Percentiles rank a stretch among this genome's conserved stretches.
Conservation (phyloP, 192 early-diverging fungal species). For the Pilaira anomala region DNA sequence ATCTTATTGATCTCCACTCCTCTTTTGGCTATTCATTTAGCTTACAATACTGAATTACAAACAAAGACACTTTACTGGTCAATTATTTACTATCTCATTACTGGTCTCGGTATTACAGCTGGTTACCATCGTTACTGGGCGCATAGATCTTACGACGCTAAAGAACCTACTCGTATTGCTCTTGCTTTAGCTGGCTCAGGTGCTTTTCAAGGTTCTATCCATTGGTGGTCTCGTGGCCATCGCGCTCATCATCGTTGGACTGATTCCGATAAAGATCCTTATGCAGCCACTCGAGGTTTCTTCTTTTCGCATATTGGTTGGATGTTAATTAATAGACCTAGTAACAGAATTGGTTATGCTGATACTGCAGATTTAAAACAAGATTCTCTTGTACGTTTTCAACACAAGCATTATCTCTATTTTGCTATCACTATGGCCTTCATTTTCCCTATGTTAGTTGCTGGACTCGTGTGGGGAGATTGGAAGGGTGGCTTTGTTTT, state of each 20-base stretch:
- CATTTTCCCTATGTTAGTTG: conserved; percentile 75
- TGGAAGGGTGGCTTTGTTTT: conserved; percentile 77
- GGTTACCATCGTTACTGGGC: conserved; percentile 84
- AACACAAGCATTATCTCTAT: conserved; percentile 74
- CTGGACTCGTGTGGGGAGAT: conserved; percentile 83
- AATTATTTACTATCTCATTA: conserved; percentile 70
- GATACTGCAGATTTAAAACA: conserved; percentile 78
- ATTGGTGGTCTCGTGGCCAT: conserved; percentile 85
- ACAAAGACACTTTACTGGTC: conserved; percentile 70
- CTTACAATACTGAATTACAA: conserved; percentile 62
- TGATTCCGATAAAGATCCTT: conserved; percentile 85
- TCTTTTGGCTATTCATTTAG: conserved; percentile 73
- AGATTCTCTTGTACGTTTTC: conserved; percentile 67
- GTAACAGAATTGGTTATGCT: conserved; percentile 67
- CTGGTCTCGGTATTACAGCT: conserved; percentile 52
- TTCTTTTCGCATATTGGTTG: conserved; percentile 83
- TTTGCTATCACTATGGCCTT: conserved; percentile 74
- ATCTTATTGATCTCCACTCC: conserved; percentile 66
- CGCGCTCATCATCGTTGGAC: conserved; percentile 81
- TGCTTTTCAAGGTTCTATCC: conserved; percentile 78
- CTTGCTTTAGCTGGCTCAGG: conserved; percentile 65
- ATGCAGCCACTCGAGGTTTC: conserved; percentile 72
- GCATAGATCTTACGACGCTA: conserved; percentile 70
- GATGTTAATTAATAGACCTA: conserved; percentile 83
- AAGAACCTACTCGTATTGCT: conserved; percentile 54